phyloP scores from a whole-genome alignment of 2,329 filamentous ascomycete species.

The Penicillium decumbens region DNA sequence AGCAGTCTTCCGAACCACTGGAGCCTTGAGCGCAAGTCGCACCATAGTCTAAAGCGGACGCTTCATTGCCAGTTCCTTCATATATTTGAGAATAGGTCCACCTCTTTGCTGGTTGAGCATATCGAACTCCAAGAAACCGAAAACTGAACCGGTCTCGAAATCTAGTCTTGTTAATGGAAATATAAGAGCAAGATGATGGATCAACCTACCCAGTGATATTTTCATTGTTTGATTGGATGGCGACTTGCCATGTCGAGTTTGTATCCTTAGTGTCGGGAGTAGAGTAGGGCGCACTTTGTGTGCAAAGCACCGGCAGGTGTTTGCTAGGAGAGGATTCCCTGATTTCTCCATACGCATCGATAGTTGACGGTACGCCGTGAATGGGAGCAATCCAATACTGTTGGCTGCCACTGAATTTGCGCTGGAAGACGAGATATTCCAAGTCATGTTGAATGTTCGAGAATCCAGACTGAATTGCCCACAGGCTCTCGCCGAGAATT shows the following conservation, averaged over 20 bases:
- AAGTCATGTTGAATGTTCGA: conserved; percentile 7
- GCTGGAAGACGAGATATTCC: conserved; percentile 14
- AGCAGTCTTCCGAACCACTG: conserved; percentile 45
- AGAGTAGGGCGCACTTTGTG: conserved; percentile 18
- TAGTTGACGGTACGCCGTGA: conserved; percentile 5
- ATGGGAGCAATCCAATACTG: conserved; percentile 13
- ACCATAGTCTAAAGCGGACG: conserved; percentile 37
- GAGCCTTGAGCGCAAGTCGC: conserved; percentile 42
- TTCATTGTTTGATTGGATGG: conserved; percentile 16
- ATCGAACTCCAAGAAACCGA: conserved; percentile 47
- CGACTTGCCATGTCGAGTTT: conserved; percentile 14
- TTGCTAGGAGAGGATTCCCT: conserved; percentile 7
- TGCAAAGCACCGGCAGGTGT: conserved; percentile 16
- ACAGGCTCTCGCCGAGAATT: conserved; percentile 16
- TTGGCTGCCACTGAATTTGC: conserved; percentile 5
- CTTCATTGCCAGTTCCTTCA: conserved; percentile 43
- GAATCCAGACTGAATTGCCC: conserved; percentile 3
- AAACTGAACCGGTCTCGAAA: conserved; percentile 53
- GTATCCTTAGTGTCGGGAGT: conserved; percentile 10
- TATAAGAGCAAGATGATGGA: no score
- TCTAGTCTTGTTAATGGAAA: conserved; percentile 19
- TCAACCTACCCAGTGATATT: conserved; percentile 16
- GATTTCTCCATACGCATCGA: conserved; percentile 10
- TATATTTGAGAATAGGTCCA: conserved; percentile 49
- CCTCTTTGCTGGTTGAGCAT: conserved; percentile 40